phyloP scores from a whole-genome alignment of 805 yeast genomes.

The Tetrapisispora nanseiensis region DNA sequence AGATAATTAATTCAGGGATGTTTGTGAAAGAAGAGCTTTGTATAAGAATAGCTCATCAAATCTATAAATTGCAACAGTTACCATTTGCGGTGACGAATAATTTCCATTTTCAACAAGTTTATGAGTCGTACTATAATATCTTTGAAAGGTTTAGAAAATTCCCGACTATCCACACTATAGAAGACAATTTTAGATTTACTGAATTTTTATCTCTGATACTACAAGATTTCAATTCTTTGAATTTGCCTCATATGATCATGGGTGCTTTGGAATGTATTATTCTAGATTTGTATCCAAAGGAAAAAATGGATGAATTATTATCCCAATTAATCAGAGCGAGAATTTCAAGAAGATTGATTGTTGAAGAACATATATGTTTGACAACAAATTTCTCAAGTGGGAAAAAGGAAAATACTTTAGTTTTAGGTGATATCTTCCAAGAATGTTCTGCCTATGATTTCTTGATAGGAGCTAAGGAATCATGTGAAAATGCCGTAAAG shows the following conservation, averaged over 20 bases:
- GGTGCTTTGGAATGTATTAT: constrained; percentile 80
- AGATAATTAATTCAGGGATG: constrained; percentile 73
- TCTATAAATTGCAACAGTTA: constrained; percentile 66
- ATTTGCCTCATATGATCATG: constrained; percentile 83
- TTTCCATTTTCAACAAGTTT: constrained; percentile 76
- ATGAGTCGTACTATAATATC: constrained; percentile 80
- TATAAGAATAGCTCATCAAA: constrained; percentile 69
- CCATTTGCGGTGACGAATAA: constrained; percentile 82
- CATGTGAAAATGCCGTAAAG: constrained; percentile 42
- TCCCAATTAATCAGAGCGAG: constrained; percentile 74
- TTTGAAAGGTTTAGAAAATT: constrained; percentile 76
- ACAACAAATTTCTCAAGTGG: constrained; percentile 50
- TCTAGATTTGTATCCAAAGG: constrained; percentile 45
- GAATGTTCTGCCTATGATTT: constrained; percentile 66
- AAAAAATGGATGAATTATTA: constrained; percentile 61
- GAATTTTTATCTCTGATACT: constrained; percentile 50
- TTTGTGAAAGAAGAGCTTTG: constrained; percentile 83
- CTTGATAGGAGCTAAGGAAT: constrained; percentile 44
- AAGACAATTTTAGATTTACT: constrained; percentile 71
- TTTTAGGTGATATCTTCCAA: constrained; percentile 73
- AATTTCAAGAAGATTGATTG: constrained; percentile 79
- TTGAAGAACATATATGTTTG: constrained; percentile 82
- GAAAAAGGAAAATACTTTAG: constrained; percentile 35
- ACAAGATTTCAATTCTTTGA: constrained; percentile 65
- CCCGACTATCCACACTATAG: constrained; percentile 54